Evolutionary conservation across 768 basidiomycete species (phyloP), one percentile per base, ranked within the genome.

Genomic region (Lepiota brunneoincarnata): DNA sequence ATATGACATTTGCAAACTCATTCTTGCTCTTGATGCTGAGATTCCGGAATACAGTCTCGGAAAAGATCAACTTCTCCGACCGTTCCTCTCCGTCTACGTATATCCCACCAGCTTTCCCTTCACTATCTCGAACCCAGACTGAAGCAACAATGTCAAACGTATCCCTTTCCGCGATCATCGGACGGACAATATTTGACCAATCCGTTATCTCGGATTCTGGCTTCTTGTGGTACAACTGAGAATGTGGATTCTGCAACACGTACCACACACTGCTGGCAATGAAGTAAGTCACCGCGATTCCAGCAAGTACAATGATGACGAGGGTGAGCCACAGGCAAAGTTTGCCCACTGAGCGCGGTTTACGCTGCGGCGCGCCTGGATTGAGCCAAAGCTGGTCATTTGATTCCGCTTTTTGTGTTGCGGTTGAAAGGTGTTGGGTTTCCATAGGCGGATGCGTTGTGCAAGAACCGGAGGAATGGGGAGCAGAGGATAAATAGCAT

Each of bases 41-140:
- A 14, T 63, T 64, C 4, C 55, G 58, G 41, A 72, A 70, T 0
- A 71, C 61, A 10, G 63, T 63, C 7, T 63, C 69, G 0, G 69
- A 67, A 36, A 60, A 73, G 3, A 67, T 57, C 7, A 54, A 44
- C 7, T 38, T 62, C 55, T 60, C 61, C 36, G 23, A 17, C 15
- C 20, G 44, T 12, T 55, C 53, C 31, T 41, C 53, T n/a, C 49
- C 44, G 6, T 58, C 51, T 1, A 41, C 24, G 6, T 7, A 15
- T 7, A 38, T 17, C 12, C 36, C 42, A 31, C 49, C 47, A 23
- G 48, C 48, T 21, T 42, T 49, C 35, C 12, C 44, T 6, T 10
- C n/a, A 28, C 18, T 9, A 40, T 58, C 58, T 28, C 54, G n/a
- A 18, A 56, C 48, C 62, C 62, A 60, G 0, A 63, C 60, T 2